phyloP scores from a whole-genome alignment of 106 monocot genomes.

The Dendrobium officinale region DNA sequence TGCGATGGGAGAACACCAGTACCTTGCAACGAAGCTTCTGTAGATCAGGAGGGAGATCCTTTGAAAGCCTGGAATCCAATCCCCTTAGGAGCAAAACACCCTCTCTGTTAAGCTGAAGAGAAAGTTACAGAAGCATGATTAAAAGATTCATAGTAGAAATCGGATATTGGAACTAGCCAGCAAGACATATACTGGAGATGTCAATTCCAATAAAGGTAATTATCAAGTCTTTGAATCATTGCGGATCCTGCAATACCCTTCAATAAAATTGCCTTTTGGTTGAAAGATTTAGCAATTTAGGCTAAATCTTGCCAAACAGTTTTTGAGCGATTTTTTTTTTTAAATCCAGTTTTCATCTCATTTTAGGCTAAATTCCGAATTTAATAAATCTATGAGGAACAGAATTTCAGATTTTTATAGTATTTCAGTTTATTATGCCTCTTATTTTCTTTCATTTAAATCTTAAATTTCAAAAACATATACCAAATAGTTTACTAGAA shows the following conservation, averaged over 20 bases:
- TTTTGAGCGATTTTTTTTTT: too few relatives aligned
- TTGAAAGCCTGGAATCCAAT: slow-evolving; percentile 84
- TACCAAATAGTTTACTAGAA: too few relatives aligned
- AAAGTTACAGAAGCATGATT: not conserved
- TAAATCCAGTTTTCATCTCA: too few relatives aligned
- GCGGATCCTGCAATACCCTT: not conserved
- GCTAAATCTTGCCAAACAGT: too few relatives aligned
- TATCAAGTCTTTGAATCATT: not conserved
- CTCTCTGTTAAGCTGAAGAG: slow-evolving; percentile 64
- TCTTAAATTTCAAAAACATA: too few relatives aligned
- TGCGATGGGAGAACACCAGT: not conserved
- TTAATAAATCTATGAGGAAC: too few relatives aligned
- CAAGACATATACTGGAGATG: not conserved
- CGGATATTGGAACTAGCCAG: not conserved
- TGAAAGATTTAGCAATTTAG: too few relatives aligned
- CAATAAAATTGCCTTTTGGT: not conserved
- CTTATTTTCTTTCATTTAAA: too few relatives aligned
- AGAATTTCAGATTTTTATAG: too few relatives aligned
- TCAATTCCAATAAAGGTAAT: not conserved
- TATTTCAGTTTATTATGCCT: too few relatives aligned
- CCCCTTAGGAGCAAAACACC: slow-evolving; percentile 83
- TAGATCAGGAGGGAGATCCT: slow-evolving; percentile 75
- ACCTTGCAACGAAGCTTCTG: slow-evolving; percentile 97
- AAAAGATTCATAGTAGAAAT: not conserved
- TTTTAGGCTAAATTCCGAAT: too few relatives aligned